Percentiles rank a stretch among this genome's conserved stretches.
These are phyloP conservation scores for Leucosporidium creatinivorum DNA, from an alignment of 768 basidiomycete species.

Conservation along the genomic window DNA sequence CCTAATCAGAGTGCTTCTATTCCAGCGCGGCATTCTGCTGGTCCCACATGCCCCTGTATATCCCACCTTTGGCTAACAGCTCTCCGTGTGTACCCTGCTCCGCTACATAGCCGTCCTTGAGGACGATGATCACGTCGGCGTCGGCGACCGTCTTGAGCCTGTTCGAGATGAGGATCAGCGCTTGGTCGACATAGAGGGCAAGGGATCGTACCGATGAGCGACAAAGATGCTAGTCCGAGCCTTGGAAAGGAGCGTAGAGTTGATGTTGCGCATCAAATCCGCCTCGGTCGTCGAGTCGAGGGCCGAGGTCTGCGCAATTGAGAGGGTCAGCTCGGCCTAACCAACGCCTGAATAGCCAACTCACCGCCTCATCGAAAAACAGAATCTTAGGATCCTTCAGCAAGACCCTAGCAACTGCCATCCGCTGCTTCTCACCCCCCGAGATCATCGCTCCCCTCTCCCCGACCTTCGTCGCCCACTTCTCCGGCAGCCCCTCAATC, in stretches of 20 bases:
- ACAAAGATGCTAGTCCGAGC: slow-evolving; percentile 91
- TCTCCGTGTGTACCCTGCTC: slow-evolving; percentile 93
- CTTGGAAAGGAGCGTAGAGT: slow-evolving; percentile 64
- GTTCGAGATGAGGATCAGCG: background rate
- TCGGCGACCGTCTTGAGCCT: slow-evolving; percentile 77
- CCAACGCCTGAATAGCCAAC: slow-evolving; percentile 38
- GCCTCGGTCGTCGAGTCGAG: slow-evolving; percentile 90
- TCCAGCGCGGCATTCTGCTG: slow-evolving; percentile 27
- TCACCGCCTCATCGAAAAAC: slow-evolving; percentile 96
- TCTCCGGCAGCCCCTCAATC: slow-evolving; percentile 70
- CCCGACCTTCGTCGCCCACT: slow-evolving; percentile 84
- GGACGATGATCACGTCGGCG: slow-evolving; percentile 82
- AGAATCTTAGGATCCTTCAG: slow-evolving; percentile 91
- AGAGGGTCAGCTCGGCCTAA: too few relatives aligned
- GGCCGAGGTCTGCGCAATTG: slow-evolving; percentile 67
- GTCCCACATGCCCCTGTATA: slow-evolving; percentile 39
- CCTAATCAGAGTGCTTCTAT: background rate
- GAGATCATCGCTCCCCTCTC: slow-evolving; percentile 97
- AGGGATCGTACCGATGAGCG: slow-evolving; percentile 59
- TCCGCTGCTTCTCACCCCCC: slow-evolving; percentile 93
- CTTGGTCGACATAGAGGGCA: background rate
- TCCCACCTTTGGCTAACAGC: slow-evolving; percentile 55
- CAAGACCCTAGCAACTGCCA: slow-evolving; percentile 86
- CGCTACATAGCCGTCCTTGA: slow-evolving; percentile 79
- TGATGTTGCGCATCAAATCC: slow-evolving; percentile 91